phyloP scores from a whole-genome alignment of 495 filamentous ascomycete species.

The Neurospora sp. region DNA sequence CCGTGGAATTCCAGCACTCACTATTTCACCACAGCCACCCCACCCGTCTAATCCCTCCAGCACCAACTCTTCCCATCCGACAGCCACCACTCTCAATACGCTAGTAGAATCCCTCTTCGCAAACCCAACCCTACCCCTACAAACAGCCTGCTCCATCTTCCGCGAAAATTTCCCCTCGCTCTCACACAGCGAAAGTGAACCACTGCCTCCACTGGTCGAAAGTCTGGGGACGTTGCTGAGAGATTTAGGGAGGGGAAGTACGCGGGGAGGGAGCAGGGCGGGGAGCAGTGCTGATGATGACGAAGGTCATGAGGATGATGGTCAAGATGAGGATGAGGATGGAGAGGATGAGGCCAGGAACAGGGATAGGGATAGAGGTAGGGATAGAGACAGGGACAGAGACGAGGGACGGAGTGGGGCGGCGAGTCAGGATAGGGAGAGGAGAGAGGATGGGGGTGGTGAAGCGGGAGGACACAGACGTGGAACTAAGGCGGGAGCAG shows the following conservation, averaged over 20 bases:
- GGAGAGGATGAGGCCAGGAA: not conserved
- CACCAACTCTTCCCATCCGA: not conserved
- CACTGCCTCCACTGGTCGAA: conserved; percentile 16
- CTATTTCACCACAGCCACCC: not conserved
- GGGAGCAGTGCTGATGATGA: not conserved
- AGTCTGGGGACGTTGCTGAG: conserved; percentile 8
- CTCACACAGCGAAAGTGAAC: conserved; percentile 5
- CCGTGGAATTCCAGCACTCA: conserved; percentile 9
- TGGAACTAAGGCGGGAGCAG: not conserved
- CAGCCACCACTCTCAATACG: too few relatives aligned
- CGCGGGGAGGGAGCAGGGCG: not conserved
- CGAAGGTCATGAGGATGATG: not conserved
- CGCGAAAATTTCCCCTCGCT: conserved; percentile 10
- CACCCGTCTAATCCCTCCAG: not conserved
- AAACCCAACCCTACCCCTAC: conserved; percentile 4
- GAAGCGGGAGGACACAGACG: not conserved
- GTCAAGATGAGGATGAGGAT: not conserved
- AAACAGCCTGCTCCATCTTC: conserved; percentile 5
- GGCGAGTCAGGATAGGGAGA: not conserved
- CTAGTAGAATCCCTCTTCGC: conserved; percentile 7
- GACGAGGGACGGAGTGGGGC: not conserved
- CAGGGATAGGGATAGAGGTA: not conserved
- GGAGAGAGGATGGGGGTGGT: not conserved
- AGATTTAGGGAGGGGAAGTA: conserved; percentile 10
- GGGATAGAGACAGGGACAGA: not conserved